Base-by-base conservation (phyloP, 257 asterid species). In the Solanum lycopersicoides region DNA sequence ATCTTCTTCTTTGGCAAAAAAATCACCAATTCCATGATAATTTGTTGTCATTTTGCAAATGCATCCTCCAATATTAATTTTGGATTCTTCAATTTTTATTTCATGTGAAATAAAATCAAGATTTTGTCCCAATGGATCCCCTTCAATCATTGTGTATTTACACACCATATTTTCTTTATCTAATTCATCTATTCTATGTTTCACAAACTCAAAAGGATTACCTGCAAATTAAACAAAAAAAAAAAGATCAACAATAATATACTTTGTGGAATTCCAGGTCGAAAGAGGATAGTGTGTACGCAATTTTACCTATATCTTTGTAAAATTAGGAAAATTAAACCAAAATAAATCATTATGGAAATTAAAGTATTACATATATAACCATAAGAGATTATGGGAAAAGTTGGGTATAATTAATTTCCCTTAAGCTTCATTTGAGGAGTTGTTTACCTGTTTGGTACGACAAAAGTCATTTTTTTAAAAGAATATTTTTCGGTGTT, bases 81-180 rank as follows among this genome's bases (percentile, higher is more conserved):
- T 87, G 1, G 91, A 80, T 0, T 90, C 87, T 20, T 88, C 93
- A 23, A 92, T 41, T 45, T 90, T 90, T 6, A 90, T 15, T 23
- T 82, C 90, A 21, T 88, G 86, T 28, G 87, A 71, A 30, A 93
- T 88, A 14, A 90, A 89, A 2, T 93, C 94, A 23, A 92, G 37
- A 13, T 56, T 56, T 11, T 50, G 91, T 35, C 35, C 53, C 42
- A 91, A 10, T 42, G 86, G 90, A 86, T 86, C 93, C 3, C 94
- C 94, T 30, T 90, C 93, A 5, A 92, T 37, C 12, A 89, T 82
- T 60, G 91, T 89, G 83, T 91, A 90, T 66, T 88, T 89, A 71
- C 82, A 86, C 3, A 85, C 77, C 72, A 90, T 87, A 18, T 88
- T 91, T 6, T 85, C 89, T 8, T 25, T 75, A 88, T 89, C 93